Base-by-base conservation (phyloP, 495 filamentous ascomycete species). In the Thermochaetoides thermophila region DNA sequence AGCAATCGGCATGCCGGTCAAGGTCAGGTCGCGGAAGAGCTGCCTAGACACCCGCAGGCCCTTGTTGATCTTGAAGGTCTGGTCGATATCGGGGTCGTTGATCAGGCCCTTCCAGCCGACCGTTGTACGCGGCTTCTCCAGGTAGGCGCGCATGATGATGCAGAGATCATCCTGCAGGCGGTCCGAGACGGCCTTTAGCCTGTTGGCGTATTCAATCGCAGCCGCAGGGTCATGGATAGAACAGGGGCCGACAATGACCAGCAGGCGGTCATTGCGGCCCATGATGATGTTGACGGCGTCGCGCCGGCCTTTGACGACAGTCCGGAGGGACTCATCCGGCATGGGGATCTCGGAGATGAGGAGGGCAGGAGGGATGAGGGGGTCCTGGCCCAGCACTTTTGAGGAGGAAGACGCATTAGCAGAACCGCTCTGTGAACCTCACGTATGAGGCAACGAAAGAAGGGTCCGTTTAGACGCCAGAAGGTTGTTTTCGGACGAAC, bases 61-160 rank as follows among this genome's bases (percentile, higher is more conserved):
- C 69, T 97, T 97, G 73, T 97, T 97, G 69, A 97, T 97, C 66
- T 93, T 73, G 78, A 76, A 97, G 55, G 79, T 84, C 60, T 92
- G 76, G 55, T 97, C 84, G 56, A 97, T 92, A 44, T 97, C 89
- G 1, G 89, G 89, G 49, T 97, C 89, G 59, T 97, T 97, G 66
- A 97, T 95, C 45, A 97, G 69, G 17, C 89, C 89, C 61, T 97
- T 97, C 89, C 89, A 97, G 46, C 89, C 89, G 22, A 97, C 89
- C 1, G 89, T 97, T n/a, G 89, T 97, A 25, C 89, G 78, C 18
- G 89, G 89, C 67, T 97, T 97, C 70, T 97, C 89, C 14, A 97
- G 80, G 66, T 97, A 97, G 52, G 89, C 84, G 39, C 89, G 82
- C 89, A 97, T 97, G 52, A 97, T 77, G 50, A 97, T 77, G 44